Base-by-base conservation (phyloP, 345 rosid genomes). In the Hypericum androsaemum region DNA sequence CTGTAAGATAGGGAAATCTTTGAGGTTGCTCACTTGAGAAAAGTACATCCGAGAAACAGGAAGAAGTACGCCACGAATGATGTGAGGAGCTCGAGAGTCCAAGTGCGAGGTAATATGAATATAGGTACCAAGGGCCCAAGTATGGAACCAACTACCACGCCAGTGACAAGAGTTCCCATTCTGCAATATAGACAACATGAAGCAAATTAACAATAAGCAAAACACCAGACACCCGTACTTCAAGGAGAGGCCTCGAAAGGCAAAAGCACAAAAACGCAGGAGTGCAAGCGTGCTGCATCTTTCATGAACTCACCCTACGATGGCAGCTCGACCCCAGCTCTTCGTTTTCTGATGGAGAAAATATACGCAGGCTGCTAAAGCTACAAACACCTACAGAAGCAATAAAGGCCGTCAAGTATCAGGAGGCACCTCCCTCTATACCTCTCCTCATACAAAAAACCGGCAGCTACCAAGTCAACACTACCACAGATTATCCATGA, bases 11-110 rank as follows among this genome's bases (percentile, higher is more conserved):
- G 32, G 32, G 4, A 22, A 1, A 22, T 22, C 32, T 22, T 22
- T 22, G 32, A 22, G 32, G 2, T 22, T 22, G 2, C 50, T 85
- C 72, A 92, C 72, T 88, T 88, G 63, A 88, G 83, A 59, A 88
- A 84, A 63, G 95, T 82, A 72, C 98, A 88, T 9, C 68, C 90
- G 37, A 88, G 74, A 69, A 88, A 92, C 80, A 92, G 67, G 82
- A 80, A 81, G 48, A 56, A 55, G 56, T 85, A 92, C 1, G 78
- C 86, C 39, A 88, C 94, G 54, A 92, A 64, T 32, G 98, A 83
- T 36, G 98, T 92, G 54, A 85, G 44, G 65, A 92, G 96, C 71
- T 92, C 98, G 0, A 92, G 97, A 7, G 95, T 81, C 98, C 98
- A 92, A n/a, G 88, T 79, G 7, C 90, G 97, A 57, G 72, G 78